phyloP scores from a whole-genome alignment of 306 rosid species.

The Carpinus fangiana region DNA sequence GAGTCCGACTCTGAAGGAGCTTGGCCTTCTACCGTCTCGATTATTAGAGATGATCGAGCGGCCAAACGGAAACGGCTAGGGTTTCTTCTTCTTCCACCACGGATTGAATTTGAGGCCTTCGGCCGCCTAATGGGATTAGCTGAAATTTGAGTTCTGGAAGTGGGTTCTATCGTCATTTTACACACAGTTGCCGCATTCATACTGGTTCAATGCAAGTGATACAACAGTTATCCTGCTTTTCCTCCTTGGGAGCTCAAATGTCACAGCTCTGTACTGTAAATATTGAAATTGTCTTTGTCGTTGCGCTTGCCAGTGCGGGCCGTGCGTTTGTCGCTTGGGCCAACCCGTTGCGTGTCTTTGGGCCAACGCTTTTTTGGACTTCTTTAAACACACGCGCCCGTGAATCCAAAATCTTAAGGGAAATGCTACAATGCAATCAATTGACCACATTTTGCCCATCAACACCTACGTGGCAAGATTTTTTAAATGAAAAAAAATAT shows the following conservation, averaged over 20 bases:
- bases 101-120: not conserved
- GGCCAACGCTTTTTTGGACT: no score
- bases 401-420: no score
- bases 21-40: conserved; percentile 52
- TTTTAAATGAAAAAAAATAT: no score
- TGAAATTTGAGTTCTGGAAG: not conserved
- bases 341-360: no score
- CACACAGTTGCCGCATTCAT: not conserved
- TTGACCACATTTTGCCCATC: no score
- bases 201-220: not conserved
- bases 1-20: conserved; percentile 37
- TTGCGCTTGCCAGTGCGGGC: no score
- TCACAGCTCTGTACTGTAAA: no score
- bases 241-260: not conserved
- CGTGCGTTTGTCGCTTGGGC: no score
- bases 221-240: not conserved
- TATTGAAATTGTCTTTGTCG: no score
- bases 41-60: conserved; percentile 43
- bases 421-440: no score
- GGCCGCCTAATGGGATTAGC: not conserved
- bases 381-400: no score
- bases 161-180: not conserved
- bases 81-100: conserved; percentile 25
- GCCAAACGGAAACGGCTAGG: conserved; percentile 32
- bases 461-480: no score